Evolutionary conservation across 495 filamentous ascomycete species (phyloP).

Genomic region (Trichocladium antarcticum): DNA sequence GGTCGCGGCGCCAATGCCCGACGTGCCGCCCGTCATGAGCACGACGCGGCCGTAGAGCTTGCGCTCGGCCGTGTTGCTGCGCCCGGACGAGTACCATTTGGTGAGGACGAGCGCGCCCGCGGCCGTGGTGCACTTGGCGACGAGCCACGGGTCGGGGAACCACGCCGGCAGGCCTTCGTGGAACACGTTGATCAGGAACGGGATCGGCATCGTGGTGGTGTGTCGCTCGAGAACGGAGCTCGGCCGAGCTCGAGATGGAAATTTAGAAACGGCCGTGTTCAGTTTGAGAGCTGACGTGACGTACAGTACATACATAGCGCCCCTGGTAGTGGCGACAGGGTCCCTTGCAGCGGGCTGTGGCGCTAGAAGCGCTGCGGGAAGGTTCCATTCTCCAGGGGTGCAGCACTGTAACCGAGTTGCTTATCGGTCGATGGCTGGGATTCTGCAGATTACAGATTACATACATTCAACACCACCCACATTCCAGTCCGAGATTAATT

Average conservation of each 20-base stretch:
- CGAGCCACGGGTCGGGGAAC: slow-evolving; percentile 51
- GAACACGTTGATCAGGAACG: slow-evolving; percentile 50
- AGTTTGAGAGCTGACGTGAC: slow-evolving; percentile 8
- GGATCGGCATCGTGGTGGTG: slow-evolving; percentile 59
- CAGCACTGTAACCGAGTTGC: no score
- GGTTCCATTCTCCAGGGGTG: no score
- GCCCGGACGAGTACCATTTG: slow-evolving; percentile 71
- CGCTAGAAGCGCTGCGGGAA: not conserved
- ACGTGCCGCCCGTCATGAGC: slow-evolving; percentile 91
- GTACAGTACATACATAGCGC: not conserved
- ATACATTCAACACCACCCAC: no score
- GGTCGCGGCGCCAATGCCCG: slow-evolving; percentile 75
- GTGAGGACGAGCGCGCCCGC: slow-evolving; percentile 50
- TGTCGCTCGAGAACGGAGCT: no score
- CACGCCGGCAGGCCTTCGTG: slow-evolving; percentile 51
- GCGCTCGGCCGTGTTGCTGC: slow-evolving; percentile 63
- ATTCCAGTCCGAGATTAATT: no score
- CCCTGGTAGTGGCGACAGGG: slow-evolving; percentile 9
- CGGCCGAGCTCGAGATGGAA: not conserved
- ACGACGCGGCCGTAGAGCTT: slow-evolving; percentile 86
- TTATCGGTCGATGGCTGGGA: no score
- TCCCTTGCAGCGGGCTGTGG: not conserved
- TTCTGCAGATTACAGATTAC: no score
- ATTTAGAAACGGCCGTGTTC: not conserved
- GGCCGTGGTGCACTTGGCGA: slow-evolving; percentile 50